Evolutionary conservation across 148 eudicot genomes (phyloP).

Genomic region (Selenicereus undatus): DNA sequence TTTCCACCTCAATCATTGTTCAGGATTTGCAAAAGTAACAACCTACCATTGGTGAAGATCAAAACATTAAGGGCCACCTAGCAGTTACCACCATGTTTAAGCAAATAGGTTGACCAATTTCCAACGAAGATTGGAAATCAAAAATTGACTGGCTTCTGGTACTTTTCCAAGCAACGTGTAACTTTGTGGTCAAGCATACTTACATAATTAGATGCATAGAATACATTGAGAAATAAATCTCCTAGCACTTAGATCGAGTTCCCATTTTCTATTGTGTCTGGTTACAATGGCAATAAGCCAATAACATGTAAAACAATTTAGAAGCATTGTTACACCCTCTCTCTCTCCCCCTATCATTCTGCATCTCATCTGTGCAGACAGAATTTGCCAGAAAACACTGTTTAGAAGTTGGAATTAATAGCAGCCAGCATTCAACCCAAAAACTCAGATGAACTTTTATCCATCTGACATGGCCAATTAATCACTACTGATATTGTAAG

Average conservation of each 20-base stretch:
- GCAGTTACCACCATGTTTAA: slow-evolving; percentile 11
- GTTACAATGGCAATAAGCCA: neutral
- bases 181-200: neutral
- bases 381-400: neutral
- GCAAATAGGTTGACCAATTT: slow-evolving; percentile 1
- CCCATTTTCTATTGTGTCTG: neutral
- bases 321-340: neutral
- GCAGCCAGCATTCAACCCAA: too few species aligned
- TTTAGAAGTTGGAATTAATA: neutral
- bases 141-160: neutral
- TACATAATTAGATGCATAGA: neutral
- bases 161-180: neutral
- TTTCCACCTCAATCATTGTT: neutral
- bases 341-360: too few species aligned
- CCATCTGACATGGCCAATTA: too few species aligned
- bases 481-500: too few species aligned
- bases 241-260: too few species aligned
- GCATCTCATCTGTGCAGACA: too few species aligned
- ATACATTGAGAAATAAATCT: neutral
- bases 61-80: neutral
- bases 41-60: neutral
- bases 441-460: too few species aligned
- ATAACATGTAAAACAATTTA: neutral
- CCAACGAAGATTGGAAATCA: neutral
- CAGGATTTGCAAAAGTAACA: neutral